A percentile compares a stretch with the other conserved stretches of the same genome.
phyloP scores from a whole-genome alignment of 768 basidiomycete species.

The Leccinum uliginosum region DNA sequence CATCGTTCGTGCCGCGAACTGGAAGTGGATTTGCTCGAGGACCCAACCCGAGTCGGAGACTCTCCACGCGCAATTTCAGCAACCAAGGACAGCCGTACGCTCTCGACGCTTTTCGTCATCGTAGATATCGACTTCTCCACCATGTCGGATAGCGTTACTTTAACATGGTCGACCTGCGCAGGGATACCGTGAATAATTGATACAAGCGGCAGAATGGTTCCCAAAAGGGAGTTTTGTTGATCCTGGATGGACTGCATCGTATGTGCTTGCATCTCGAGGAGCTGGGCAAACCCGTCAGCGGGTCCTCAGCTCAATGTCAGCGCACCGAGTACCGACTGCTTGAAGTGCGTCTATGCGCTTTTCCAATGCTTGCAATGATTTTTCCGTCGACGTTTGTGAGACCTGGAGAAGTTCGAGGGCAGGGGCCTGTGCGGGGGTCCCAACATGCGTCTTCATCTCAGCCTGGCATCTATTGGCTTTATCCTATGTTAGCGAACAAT shows the following conservation, averaged over 20 bases:
- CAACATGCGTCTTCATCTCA: slow-evolving; percentile 55
- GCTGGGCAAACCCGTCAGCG: slow-evolving; percentile 29
- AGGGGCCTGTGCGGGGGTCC: slow-evolving; percentile 48
- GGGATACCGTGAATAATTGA: slow-evolving; percentile 60
- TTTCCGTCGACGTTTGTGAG: slow-evolving; percentile 36
- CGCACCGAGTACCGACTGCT: slow-evolving; percentile 37
- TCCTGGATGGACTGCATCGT: slow-evolving; percentile 53
- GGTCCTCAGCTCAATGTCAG: slow-evolving; percentile 1
- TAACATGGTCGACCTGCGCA: slow-evolving; percentile 41
- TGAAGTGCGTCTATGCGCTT: slow-evolving; percentile 57
- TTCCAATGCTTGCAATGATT: slow-evolving; percentile 40
- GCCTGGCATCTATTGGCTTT: slow-evolving; percentile 62
- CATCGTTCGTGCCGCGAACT: slow-evolving; percentile 4
- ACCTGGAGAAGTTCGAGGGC: slow-evolving; percentile 38
- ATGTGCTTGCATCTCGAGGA: slow-evolving; percentile 51
- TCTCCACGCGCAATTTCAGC: not conserved
- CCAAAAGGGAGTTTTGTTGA: slow-evolving; percentile 30
- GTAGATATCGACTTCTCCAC: slow-evolving; percentile 16
- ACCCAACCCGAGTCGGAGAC: slow-evolving; percentile 4
- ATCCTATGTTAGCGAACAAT: slow-evolving; percentile 9
- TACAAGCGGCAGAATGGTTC: slow-evolving; percentile 53
- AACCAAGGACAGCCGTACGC: slow-evolving; percentile 9
- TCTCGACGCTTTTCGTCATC: slow-evolving; percentile 14
- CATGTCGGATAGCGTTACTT: slow-evolving; percentile 13
- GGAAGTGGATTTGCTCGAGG: not conserved